phyloP scores from a whole-genome alignment of 2,329 filamentous ascomycete genomes.

The Fusarium hostae region DNA sequence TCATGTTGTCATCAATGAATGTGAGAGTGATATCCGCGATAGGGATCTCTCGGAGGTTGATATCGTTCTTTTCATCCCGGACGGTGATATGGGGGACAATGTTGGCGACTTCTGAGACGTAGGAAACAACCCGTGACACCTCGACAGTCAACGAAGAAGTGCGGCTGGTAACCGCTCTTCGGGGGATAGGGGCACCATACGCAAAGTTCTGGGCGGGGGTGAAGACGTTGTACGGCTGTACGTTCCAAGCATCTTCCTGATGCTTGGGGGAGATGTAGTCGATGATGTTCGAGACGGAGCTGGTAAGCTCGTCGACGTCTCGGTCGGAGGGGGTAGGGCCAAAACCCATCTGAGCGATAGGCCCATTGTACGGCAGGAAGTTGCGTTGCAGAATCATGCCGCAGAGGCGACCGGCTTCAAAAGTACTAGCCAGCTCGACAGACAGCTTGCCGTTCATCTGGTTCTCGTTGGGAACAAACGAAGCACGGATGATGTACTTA shows the following conservation, averaged over 20 bases:
- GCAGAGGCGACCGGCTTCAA: slow-evolving; percentile 1
- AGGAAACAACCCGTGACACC: not conserved
- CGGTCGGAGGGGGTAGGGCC: not conserved
- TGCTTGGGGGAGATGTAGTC: not conserved
- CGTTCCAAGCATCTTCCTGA: not conserved
- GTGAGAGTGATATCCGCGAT: not conserved
- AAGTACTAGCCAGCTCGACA: slow-evolving; percentile 36
- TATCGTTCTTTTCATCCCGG: not conserved
- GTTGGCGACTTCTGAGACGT: no score
- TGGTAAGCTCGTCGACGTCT: not conserved
- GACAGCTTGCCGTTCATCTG: not conserved
- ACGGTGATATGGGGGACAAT: not conserved
- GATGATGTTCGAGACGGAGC: not conserved
- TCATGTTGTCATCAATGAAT: not conserved
- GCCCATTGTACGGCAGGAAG: not conserved
- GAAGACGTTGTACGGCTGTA: not conserved
- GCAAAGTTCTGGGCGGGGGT: accelerated
- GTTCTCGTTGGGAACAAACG: not conserved
- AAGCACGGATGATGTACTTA: slow-evolving; percentile 10
- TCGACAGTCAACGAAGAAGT: not conserved
- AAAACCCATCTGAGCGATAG: not conserved
- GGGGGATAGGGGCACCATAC: not conserved
- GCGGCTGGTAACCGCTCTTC: not conserved
- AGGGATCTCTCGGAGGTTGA: accelerated
- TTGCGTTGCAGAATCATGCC: not conserved